These are phyloP conservation scores for Colletotrichum magnum DNA, from an alignment of 2,329 filamentous ascomycete genomes.

Conservation along the genomic window DNA sequence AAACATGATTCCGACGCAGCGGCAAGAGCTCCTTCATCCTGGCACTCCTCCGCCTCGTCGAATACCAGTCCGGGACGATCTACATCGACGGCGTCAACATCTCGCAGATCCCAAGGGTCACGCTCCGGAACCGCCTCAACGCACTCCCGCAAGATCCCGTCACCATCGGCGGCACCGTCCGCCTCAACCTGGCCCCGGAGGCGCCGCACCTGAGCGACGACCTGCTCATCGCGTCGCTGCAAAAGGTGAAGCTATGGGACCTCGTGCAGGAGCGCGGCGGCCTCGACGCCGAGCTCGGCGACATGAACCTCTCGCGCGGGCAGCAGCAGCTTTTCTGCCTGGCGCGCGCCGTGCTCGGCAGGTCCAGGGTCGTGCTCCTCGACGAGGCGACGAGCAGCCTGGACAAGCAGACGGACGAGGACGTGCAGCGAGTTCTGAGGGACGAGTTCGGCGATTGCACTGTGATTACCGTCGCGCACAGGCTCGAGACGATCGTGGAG, in stretches of 20 bases:
- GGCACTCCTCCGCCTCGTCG: constrained; percentile 62
- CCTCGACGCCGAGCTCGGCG: constrained; percentile 10
- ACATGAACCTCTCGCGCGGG: constrained; percentile 46
- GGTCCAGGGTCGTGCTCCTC: constrained; percentile 49
- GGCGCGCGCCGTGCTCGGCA: constrained; percentile 48
- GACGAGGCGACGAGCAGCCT: constrained; percentile 52
- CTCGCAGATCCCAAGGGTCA: background rate
- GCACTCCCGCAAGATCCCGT: constrained; percentile 42
- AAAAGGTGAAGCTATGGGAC: constrained; percentile 31
- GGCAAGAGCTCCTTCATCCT: constrained; percentile 44
- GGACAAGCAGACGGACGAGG: constrained; percentile 46
- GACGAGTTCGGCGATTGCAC: constrained; percentile 56
- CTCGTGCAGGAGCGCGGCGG: constrained; percentile 31
- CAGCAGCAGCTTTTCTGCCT: constrained; percentile 51
- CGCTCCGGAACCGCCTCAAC: constrained; percentile 41
- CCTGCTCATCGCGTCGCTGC: constrained; percentile 28
- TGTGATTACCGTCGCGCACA: constrained; percentile 57
- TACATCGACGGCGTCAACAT: constrained; percentile 48
- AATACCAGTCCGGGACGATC: constrained; percentile 54
- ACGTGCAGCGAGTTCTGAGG: constrained; percentile 52
- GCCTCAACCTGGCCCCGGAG: constrained; percentile 43
- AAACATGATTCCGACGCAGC: constrained; percentile 37
- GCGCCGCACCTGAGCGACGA: constrained; percentile 16
- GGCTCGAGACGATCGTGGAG: constrained; percentile 59
- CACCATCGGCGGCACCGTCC: constrained; percentile 34